phyloP scores from a whole-genome alignment of 2,329 filamentous ascomycete genomes.

The Curvularia sp. region DNA sequence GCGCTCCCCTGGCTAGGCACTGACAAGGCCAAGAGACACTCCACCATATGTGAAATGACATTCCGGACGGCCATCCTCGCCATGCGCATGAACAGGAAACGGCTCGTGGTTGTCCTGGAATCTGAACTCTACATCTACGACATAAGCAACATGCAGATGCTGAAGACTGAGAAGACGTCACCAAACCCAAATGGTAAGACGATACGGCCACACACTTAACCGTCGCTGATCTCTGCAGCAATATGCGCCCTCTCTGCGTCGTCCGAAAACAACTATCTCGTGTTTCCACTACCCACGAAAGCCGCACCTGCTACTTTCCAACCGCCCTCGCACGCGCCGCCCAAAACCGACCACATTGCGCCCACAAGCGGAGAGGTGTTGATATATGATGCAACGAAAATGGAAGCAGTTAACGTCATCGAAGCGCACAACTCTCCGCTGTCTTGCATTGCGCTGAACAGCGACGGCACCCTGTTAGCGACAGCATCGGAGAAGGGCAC shows the following conservation, averaged over 20 bases:
- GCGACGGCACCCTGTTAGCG: conserved; percentile 87
- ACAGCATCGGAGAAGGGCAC: conserved; percentile 98
- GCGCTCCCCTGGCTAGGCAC: conserved; percentile 3
- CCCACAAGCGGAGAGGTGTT: conserved; percentile 91
- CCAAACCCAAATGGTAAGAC: conserved; percentile 78
- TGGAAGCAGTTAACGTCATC: conserved; percentile 93
- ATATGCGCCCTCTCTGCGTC: conserved; percentile 94
- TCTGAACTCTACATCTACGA: conserved; percentile 98
- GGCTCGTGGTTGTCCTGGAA: conserved; percentile 90
- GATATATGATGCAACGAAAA: conserved; percentile 86
- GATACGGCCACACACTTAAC: conserved; percentile 1
- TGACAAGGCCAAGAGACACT: conserved; percentile 62
- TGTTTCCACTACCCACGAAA: conserved; percentile 83
- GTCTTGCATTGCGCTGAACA: conserved; percentile 89
- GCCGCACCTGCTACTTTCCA: conserved; percentile 60
- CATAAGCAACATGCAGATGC: conserved; percentile 96
- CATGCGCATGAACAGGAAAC: conserved; percentile 91
- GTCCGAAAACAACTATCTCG: conserved; percentile 94
- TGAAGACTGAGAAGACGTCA: conserved; percentile 91
- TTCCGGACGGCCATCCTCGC: conserved; percentile 97
- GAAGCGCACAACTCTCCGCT: conserved; percentile 93
- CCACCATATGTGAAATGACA: conserved; percentile 97
- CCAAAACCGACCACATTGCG: conserved; percentile 74
- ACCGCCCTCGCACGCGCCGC: conserved; percentile 82
- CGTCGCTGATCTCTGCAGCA: conserved; percentile 57